Evolutionary conservation across 768 basidiomycete genomes (phyloP), one percentile per base, ranked within the genome.

Genomic region (Kwoniella dendrophila): DNA sequence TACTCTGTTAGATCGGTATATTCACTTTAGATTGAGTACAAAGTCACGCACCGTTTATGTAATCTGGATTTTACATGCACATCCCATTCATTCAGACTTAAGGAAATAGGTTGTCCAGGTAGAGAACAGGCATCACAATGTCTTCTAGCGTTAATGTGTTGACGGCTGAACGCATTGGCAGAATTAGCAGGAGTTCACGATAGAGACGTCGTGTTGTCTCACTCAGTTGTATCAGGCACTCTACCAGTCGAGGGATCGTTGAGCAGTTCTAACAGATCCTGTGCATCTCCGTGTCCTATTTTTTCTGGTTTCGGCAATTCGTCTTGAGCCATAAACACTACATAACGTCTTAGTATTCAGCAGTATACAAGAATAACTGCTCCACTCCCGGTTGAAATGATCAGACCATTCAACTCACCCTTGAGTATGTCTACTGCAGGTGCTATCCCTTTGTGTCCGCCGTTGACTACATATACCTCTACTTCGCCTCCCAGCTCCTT

Each of bases 361-460:
- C 12, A 43, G 20, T 38, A 26, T 38, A 18, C 36, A 8, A 38
- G 18, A 38, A 38, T 38, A 53, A 26, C 10, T 10, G 47, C 6
- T 52, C 12, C 56, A 49, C 7, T 4, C 27, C 52, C 26, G 27
- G 27, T 5, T 22, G 6, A 33, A 7, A 29, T 3, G 16, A 10
- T 43, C 43, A 32, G 48, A 33, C 7, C n/a, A 24, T 22, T 30
- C 2, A 0, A 26, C 63, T 54, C 29, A 76, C 72, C 30, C 44
- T 55, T 18, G 20, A 72, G 71, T 82, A 68, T 62, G 86, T 89
- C 82, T 51, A 86, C 86, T 3, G 90, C 89, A 73, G 91, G 86
- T 29, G 89, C 80, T 32, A 90, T 76, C 75, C 88, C 86, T 80
- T 72, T 80, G 67, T 74, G 82, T 63, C 70, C 82, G 6, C 81